Percentiles rank a stretch among this genome's conserved stretches.
Conservation (phyloP, 2,329 filamentous ascomycete genomes). For the Ceratocystis harringtonii region DNA sequence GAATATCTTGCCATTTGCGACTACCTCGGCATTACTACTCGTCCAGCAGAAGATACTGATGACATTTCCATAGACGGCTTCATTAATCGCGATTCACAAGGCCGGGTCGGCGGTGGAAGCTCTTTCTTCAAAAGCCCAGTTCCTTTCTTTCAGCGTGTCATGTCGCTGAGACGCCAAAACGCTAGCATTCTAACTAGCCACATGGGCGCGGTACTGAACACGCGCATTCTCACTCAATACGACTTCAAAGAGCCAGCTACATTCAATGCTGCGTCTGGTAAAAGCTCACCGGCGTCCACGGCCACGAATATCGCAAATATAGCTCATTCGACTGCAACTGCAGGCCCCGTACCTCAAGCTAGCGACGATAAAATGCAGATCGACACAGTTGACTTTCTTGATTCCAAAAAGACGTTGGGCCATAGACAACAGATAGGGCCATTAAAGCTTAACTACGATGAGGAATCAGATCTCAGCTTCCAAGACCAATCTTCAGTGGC, state of each 20-base stretch:
- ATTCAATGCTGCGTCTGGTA: too few species aligned
- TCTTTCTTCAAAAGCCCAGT: conserved; percentile 25
- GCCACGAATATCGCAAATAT: too few species aligned
- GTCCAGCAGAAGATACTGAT: conserved; percentile 16
- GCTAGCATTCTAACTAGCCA: conserved; percentile 30
- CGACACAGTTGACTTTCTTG: background rate
- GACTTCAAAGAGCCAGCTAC: conserved; percentile 18
- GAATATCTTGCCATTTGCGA: conserved; percentile 41
- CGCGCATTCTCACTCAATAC: conserved; percentile 19
- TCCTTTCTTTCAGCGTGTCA: conserved; percentile 26
- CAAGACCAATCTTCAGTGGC: background rate
- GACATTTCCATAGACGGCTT: conserved; percentile 25
- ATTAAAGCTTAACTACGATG: background rate
- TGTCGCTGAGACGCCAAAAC: conserved; percentile 27
- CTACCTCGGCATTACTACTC: conserved; percentile 35
- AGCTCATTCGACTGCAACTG: too few species aligned
- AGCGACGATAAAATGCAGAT: too few species aligned
- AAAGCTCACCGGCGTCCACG: too few species aligned
- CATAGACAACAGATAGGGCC: accelerated
- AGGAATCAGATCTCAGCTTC: background rate
- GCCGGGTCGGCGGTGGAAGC: conserved; percentile 16
- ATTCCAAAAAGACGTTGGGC: background rate
- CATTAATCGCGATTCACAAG: conserved; percentile 19
- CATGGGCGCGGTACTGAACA: conserved; percentile 27
- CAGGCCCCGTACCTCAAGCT: too few species aligned